Conservation (phyloP, 495 filamentous ascomycete species). For the Bathelium albidoporum region DNA sequence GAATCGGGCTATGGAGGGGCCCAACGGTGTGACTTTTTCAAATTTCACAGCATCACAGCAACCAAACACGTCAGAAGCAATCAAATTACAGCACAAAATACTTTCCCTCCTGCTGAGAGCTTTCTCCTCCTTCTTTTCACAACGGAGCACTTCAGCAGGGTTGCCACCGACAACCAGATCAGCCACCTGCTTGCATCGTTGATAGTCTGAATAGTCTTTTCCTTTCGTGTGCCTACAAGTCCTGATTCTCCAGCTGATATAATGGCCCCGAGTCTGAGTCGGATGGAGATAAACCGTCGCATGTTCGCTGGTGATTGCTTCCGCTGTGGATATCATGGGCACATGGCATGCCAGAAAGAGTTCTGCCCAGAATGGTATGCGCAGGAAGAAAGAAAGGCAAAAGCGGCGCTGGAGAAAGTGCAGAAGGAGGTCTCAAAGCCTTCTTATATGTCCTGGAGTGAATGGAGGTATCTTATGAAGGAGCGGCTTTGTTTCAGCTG, state of each 20-base stretch:
- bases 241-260: not conserved
- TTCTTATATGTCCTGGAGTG: not conserved
- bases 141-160: too few species aligned
- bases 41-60: too few species aligned
- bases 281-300: not conserved
- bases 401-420: not conserved
- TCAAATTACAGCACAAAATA: too few species aligned
- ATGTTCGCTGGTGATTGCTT: not conserved
- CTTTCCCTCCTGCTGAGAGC: too few species aligned
- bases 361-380: not conserved
- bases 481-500: not conserved
- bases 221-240: too few species aligned
- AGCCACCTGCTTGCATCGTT: too few species aligned
- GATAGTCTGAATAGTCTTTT: too few species aligned
- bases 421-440: not conserved
- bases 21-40: too few species aligned
- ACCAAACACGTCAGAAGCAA: too few species aligned
- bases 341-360: slow-evolving; percentile 1
- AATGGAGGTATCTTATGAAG: not conserved
- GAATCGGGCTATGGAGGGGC: not conserved
- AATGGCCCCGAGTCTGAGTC: not conserved
- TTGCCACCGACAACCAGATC: too few species aligned
- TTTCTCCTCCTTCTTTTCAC: too few species aligned
- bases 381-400: not conserved
- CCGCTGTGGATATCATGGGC: not conserved